These are phyloP conservation scores for Blepharisma japonicum DNA, from an alignment of 73 alveolate genomes.

Conservation along the genomic window DNA sequence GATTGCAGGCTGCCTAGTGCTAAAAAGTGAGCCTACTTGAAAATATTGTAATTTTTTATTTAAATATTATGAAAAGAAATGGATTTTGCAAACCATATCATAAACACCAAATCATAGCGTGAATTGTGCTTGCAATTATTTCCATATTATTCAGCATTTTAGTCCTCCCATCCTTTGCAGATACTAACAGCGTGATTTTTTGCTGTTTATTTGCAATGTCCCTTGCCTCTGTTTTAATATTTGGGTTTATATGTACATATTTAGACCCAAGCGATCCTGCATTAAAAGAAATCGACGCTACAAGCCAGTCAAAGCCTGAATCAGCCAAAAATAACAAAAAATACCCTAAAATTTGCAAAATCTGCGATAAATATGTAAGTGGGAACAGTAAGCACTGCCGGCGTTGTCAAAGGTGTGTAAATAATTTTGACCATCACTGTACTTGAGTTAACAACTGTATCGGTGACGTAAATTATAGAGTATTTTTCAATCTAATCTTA, in stretches of 20 bases:
- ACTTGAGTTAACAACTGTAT: conserved; percentile 24
- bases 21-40: too few species aligned
- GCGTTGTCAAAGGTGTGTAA: conserved; percentile 7
- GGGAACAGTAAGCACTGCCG: conserved; percentile 20
- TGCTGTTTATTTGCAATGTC: conserved; percentile 11
- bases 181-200: neutral
- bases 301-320: neutral
- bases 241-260: conserved; percentile 20
- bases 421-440: conserved; percentile 31
- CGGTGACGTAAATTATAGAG: conserved; percentile 2
- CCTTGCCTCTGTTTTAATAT: neutral
- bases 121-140: conserved; percentile 29
- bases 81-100: conserved; percentile 47
- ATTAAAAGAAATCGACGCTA: neutral
- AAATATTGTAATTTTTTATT: too few species aligned
- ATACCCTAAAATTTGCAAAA: conserved; percentile 27
- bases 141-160: neutral
- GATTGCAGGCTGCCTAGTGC: too few species aligned
- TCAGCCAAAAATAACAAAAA: neutral
- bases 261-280: conserved; percentile 25
- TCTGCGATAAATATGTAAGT: neutral
- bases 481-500: conserved; percentile 10
- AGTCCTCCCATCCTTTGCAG: neutral
- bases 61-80: conserved; percentile 22
- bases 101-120: conserved; percentile 30